phyloP scores from a whole-genome alignment of 2,329 filamentous ascomycete genomes.

The Alternaria brassicicola region DNA sequence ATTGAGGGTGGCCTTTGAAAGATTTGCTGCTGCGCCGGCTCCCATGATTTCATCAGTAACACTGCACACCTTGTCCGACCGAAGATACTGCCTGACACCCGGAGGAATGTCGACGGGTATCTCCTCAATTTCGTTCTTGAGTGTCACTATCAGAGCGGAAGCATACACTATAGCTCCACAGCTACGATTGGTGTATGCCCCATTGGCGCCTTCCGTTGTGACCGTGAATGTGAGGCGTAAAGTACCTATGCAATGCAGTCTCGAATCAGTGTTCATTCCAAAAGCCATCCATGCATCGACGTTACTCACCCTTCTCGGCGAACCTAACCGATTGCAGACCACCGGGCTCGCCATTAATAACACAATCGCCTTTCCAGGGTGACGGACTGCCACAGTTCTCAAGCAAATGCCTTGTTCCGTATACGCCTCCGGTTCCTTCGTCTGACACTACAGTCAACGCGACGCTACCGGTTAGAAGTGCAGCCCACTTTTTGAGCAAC shows the following conservation, averaged over 20 bases:
- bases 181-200: too few species aligned
- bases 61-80: neutral
- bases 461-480: neutral
- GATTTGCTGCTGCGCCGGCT: neutral
- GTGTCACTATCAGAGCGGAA: neutral
- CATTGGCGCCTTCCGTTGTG: neutral
- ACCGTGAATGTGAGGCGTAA: neutral
- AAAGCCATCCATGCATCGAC: neutral
- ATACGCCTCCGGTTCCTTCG: too few species aligned
- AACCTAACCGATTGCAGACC: neutral
- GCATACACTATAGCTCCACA: neutral
- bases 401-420: too few species aligned
- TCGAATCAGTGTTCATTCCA: neutral
- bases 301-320: neutral
- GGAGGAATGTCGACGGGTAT: neutral
- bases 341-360: neutral
- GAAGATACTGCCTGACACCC: neutral
- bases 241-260: neutral
- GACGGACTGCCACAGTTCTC: too few species aligned
- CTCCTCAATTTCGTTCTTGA: neutral
- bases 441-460: too few species aligned
- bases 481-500: neutral
- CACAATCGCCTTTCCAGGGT: neutral
- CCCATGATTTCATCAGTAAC: neutral
- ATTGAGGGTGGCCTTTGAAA: neutral